Evolutionary conservation across 192 early-diverging fungal species (phyloP).

Genomic region (Rhizoclosmatium sp.): DNA sequence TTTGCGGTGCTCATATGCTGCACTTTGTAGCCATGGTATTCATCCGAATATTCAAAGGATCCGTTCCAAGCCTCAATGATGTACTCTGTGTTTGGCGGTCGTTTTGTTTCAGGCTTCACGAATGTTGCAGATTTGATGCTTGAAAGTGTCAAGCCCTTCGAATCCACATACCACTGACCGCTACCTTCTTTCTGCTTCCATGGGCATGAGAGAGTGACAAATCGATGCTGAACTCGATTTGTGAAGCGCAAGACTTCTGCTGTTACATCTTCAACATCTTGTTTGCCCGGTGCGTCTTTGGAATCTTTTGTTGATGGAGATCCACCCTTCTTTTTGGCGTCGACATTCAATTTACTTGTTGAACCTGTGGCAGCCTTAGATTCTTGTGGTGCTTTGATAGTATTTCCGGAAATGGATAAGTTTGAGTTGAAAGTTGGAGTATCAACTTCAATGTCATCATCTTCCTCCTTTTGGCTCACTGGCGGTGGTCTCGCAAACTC

Average conservation of each 20-base stretch:
- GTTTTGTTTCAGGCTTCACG: conserved; percentile 36
- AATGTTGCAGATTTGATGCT: conserved; percentile 42
- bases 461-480: background rate
- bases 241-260: conserved; percentile 23
- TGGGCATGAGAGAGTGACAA: conserved; percentile 1
- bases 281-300: background rate
- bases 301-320: background rate
- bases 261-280: conserved; percentile 23
- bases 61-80: conserved; percentile 47
- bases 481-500: conserved; percentile 13
- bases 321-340: conserved; percentile 24
- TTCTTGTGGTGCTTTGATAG: background rate
- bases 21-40: conserved; percentile 27
- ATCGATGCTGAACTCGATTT: conserved; percentile 12
- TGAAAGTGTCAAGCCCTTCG: conserved; percentile 39
- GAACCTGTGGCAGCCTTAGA: background rate
- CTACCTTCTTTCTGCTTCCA: conserved; percentile 28
- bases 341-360: conserved; percentile 1
- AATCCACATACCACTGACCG: conserved; percentile 38
- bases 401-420: background rate
- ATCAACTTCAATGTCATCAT: background rate
- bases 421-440: background rate
- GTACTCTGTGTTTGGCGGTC: conserved; percentile 46
- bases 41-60: conserved; percentile 43
- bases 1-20: background rate